Percentiles rank a stretch among this genome's conserved stretches.
Evolutionary conservation across 2,329 filamentous ascomycete genomes (phyloP).

Genomic region (Phaeomoniella chlamydospora): DNA sequence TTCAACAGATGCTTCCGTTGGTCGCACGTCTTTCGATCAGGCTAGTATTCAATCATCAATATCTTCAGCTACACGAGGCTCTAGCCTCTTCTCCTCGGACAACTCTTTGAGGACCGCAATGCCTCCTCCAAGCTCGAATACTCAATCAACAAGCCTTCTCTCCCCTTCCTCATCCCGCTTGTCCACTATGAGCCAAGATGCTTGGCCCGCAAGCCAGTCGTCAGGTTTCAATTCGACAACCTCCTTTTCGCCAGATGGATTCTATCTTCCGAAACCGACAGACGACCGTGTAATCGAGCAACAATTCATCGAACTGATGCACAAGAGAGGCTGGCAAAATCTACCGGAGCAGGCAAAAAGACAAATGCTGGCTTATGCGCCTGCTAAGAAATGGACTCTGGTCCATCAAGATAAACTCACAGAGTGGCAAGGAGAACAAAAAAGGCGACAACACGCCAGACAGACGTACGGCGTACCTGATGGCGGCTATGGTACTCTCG

Average conservation of each 20-base stretch:
- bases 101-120: constrained; percentile 27
- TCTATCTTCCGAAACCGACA: constrained; percentile 55
- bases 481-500: constrained; percentile 50
- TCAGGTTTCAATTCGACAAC: constrained; percentile 32
- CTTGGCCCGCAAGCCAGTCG: constrained; percentile 24
- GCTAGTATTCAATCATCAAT: constrained; percentile 48
- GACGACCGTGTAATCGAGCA: constrained; percentile 78
- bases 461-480: constrained; percentile 55
- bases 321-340: constrained; percentile 95
- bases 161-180: constrained; percentile 23
- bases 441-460: constrained; percentile 61
- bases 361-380: constrained; percentile 92
- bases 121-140: constrained; percentile 11
- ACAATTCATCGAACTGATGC: constrained; percentile 88
- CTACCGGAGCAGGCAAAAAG: constrained; percentile 84
- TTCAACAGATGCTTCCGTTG: constrained; percentile 36
- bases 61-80: constrained; percentile 43
- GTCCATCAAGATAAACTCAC: constrained; percentile 89
- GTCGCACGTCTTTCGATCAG: constrained; percentile 47
- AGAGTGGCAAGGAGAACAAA: constrained; percentile 89
- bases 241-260: constrained; percentile 37
- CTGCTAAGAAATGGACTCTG: constrained; percentile 93
- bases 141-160: constrained; percentile 14
- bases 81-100: constrained; percentile 42
- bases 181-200: constrained; percentile 25